Evolutionary conservation across 2,329 filamentous ascomycete genomes (phyloP).

Genomic region (Exophiala mesophila): DNA sequence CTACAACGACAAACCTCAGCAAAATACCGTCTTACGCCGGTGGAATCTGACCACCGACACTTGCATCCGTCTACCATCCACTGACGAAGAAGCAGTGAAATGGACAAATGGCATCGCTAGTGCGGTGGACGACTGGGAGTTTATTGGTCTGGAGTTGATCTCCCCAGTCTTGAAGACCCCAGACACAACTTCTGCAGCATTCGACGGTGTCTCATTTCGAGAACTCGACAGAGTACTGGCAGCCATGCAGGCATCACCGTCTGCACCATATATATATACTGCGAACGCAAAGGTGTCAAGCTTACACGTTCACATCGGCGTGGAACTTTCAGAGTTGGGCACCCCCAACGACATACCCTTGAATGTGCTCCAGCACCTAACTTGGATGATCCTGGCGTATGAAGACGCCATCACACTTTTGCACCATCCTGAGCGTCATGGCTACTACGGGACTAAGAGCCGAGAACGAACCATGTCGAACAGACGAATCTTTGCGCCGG

Average conservation of each 20-base stretch:
- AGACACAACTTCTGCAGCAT: neutral
- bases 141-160: constrained; percentile 7
- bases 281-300: constrained; percentile 2
- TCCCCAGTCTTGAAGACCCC: constrained; percentile 10
- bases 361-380: constrained; percentile 10
- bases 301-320: constrained; percentile 16
- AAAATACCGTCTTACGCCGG: constrained; percentile 1
- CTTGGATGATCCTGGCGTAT: constrained; percentile 12
- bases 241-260: neutral
- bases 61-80: neutral
- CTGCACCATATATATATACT: constrained; percentile 4
- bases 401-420: constrained; percentile 16
- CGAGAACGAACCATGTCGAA: neutral
- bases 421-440: constrained; percentile 12
- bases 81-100: neutral
- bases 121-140: neutral
- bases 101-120: constrained; percentile 3
- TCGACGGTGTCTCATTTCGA: neutral
- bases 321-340: neutral
- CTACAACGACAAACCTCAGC: neutral
- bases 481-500: neutral
- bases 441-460: constrained; percentile 1
- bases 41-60: constrained; percentile 7
- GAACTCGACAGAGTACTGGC: constrained; percentile 4
- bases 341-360: constrained; percentile 3